phyloP scores from a whole-genome alignment of 495 filamentous ascomycete genomes.

The Penicillium goetzii region DNA sequence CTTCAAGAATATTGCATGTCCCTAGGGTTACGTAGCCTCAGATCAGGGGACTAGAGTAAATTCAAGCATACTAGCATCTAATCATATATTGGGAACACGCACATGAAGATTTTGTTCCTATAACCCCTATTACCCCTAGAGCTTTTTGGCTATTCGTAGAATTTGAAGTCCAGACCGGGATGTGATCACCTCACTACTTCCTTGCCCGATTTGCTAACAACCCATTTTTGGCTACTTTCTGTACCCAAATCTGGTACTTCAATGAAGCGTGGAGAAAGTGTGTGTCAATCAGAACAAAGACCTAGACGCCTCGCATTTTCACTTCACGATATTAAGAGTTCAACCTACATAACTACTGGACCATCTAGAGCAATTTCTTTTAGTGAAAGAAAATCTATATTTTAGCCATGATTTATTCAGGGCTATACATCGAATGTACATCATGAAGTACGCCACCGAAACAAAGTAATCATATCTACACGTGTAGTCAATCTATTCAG shows the following conservation, averaged over 20 bases:
- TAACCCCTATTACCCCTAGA: background rate
- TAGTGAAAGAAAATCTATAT: background rate
- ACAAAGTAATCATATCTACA: background rate
- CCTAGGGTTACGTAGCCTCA: too few relatives aligned
- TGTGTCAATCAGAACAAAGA: background rate
- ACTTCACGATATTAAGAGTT: background rate
- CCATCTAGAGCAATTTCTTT: background rate
- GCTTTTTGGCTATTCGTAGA: background rate
- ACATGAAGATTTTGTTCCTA: too few relatives aligned
- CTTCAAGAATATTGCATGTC: too few relatives aligned
- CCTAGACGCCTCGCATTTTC: background rate
- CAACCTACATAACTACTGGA: background rate
- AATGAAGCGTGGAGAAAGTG: background rate
- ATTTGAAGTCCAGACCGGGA: too few relatives aligned
- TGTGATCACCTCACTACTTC: too few relatives aligned
- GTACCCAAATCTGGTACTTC: too few relatives aligned
- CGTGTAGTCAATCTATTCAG: conserved; percentile 18
- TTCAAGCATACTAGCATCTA: background rate
- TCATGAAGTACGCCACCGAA: background rate
- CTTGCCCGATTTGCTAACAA: too few relatives aligned
- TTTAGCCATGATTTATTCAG: background rate
- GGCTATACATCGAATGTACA: background rate
- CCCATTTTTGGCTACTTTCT: too few relatives aligned
- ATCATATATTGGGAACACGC: background rate
- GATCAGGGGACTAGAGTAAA: background rate